Evolutionary conservation across 192 early-diverging fungal genomes (phyloP).

Genomic region (Mortierella claussenii): DNA sequence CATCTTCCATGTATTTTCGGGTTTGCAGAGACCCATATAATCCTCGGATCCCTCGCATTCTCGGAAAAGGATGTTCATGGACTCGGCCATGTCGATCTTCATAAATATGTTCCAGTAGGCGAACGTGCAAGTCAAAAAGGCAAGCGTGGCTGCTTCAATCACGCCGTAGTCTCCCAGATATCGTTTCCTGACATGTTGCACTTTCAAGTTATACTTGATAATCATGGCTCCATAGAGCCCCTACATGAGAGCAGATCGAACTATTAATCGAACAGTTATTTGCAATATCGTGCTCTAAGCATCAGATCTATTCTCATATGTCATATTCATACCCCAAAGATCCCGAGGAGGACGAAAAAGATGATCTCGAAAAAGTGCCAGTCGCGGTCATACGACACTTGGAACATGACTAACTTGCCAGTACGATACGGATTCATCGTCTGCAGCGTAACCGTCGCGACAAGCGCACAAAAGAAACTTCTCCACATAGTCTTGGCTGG

Average conservation of each 20-base stretch:
- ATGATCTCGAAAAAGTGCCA: conserved; percentile 96
- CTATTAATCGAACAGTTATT: too few species aligned
- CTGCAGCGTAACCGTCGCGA: conserved; percentile 91
- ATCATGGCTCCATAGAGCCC: conserved; percentile 85
- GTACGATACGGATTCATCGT: conserved; percentile 95
- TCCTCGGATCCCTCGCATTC: conserved; percentile 74
- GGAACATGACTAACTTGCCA: conserved; percentile 97
- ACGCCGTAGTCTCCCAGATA: conserved; percentile 75
- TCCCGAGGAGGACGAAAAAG: conserved; percentile 81
- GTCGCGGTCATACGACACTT: conserved; percentile 89
- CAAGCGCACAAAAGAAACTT: conserved; percentile 96
- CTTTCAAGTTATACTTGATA: conserved; percentile 76
- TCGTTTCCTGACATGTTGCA: conserved; percentile 76
- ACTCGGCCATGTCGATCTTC: conserved; percentile 90
- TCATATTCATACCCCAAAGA: conserved; percentile 80
- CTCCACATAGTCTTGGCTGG: conserved; percentile 96
- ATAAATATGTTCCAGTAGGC: conserved; percentile 79
- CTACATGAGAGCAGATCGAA: too few species aligned
- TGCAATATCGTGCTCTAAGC: too few species aligned
- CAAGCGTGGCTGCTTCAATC: conserved; percentile 70
- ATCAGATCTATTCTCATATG: too few species aligned
- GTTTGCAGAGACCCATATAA: conserved; percentile 72
- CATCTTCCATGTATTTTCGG: conserved; percentile 52
- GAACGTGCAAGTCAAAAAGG: conserved; percentile 71
- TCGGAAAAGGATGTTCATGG: conserved; percentile 76